Percentiles rank a stretch among this genome's conserved stretches.
phyloP scores from a whole-genome alignment of 371 early-diverging fungal genomes.

The Smittium mucronatum region DNA sequence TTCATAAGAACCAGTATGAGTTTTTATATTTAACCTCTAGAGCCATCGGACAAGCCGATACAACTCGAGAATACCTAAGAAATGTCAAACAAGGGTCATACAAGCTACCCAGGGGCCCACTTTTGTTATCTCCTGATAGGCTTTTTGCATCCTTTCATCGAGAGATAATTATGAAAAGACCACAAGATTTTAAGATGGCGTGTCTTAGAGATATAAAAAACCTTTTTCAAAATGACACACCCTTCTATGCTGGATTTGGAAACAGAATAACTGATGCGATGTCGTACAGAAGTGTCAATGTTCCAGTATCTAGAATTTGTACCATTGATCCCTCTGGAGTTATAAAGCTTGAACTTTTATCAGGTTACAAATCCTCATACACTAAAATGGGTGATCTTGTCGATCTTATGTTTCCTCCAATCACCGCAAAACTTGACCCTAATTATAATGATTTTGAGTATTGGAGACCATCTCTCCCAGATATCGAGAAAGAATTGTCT shows the following conservation, averaged over 20 bases:
- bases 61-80: too few relatives aligned
- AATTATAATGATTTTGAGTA: conserved; percentile 79
- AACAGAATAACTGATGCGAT: conserved; percentile 89
- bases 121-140: too few relatives aligned
- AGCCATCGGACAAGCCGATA: conserved; percentile 91
- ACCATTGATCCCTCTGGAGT: conserved; percentile 92
- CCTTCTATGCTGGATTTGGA: conserved; percentile 98
- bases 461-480: conserved; percentile 53
- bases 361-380: conserved; percentile 73
- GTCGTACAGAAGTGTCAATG: conserved; percentile 87
- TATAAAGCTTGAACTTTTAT: conserved; percentile 76
- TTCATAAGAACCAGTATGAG: conserved; percentile 89
- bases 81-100: too few relatives aligned
- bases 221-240: conserved; percentile 64
- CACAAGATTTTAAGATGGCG: too few relatives aligned
- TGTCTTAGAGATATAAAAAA: conserved; percentile 83
- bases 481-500: conserved; percentile 39
- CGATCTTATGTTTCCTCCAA: conserved; percentile 89
- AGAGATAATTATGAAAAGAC: too few relatives aligned
- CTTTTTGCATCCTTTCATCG: too few relatives aligned
- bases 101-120: too few relatives aligned
- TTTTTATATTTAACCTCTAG: conserved; percentile 93
- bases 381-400: conserved; percentile 81
- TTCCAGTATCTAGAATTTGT: conserved; percentile 90
- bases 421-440: conserved; percentile 36